phyloP scores from a whole-genome alignment of 495 filamentous ascomycete genomes.

The Podospora sp. region DNA sequence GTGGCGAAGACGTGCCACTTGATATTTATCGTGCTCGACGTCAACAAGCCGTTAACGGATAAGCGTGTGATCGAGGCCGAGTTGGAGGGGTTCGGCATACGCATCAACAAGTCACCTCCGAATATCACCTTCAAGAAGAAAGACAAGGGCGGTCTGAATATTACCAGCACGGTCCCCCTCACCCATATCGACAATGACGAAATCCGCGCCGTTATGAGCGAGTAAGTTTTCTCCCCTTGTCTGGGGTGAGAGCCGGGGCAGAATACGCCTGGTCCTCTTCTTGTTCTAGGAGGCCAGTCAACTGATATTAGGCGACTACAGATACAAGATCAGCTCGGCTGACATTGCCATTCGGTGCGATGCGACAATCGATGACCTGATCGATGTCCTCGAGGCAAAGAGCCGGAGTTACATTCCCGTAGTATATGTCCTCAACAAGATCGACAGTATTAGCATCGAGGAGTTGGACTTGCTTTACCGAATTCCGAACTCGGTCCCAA shows the following conservation, averaged over 20 bases:
- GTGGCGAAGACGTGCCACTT: conserved; percentile 98
- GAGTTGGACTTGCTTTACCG: conserved; percentile 94
- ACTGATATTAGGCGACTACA: conserved; percentile 17
- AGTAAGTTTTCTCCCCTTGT: conserved; percentile 41
- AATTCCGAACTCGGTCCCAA: conserved; percentile 94
- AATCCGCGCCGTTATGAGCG: conserved; percentile 95
- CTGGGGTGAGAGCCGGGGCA: not conserved
- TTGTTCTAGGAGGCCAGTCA: not conserved
- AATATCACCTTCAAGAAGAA: conserved; percentile 99
- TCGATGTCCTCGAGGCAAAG: conserved; percentile 95
- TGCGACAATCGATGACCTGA: conserved; percentile 80
- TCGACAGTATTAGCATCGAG: conserved; percentile 96
- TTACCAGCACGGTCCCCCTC: conserved; percentile 88
- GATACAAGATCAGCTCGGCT: conserved; percentile 90
- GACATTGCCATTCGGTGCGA: conserved; percentile 98
- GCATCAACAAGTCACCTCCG: conserved; percentile 95
- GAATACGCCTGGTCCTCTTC: not conserved
- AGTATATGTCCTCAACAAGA: conserved; percentile 98
- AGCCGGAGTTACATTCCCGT: conserved; percentile 95
- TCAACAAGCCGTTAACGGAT: conserved; percentile 97
- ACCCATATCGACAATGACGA: conserved; percentile 94
- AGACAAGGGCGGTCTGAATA: conserved; percentile 94
- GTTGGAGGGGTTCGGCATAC: conserved; percentile 95
- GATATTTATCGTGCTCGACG: conserved; percentile 98
- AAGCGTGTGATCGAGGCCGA: conserved; percentile 97